Evolutionary conservation across 768 basidiomycete genomes (phyloP).

Genomic region (Galerina sulciceps): DNA sequence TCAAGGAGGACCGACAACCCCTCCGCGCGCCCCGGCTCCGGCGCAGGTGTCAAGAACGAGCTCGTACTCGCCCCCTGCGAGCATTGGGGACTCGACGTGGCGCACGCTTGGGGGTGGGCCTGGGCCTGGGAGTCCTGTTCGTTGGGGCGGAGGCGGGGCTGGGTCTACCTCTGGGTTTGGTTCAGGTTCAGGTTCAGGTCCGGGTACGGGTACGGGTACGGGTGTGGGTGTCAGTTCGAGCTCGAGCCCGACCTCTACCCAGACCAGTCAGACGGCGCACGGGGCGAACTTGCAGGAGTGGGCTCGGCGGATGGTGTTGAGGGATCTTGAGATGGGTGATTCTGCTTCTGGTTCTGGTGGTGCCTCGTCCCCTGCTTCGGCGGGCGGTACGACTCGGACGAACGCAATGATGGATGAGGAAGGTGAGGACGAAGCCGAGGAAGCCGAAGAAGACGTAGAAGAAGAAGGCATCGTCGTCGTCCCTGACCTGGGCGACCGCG

Average conservation of each 20-base stretch:
- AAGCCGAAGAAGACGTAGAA: conserved; percentile 10
- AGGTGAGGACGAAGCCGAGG: conserved; percentile 2
- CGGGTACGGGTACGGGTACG: background rate
- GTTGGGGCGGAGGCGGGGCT: background rate
- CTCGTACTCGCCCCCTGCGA: conserved; percentile 43
- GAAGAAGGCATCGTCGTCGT: conserved; percentile 59
- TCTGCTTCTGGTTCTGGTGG: background rate
- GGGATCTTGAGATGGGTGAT: background rate
- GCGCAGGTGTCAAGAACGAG: conserved; percentile 4
- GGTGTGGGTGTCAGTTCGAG: background rate
- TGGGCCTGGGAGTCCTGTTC: background rate
- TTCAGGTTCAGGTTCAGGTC: background rate
- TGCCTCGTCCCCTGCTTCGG: background rate
- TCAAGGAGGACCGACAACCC: background rate
- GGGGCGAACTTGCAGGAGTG: background rate
- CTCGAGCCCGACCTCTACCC: too few relatives aligned
- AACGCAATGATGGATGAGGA: background rate
- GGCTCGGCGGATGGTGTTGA: background rate
- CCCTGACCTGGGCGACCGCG: conserved; percentile 56
- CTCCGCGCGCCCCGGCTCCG: background rate
- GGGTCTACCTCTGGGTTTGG: background rate
- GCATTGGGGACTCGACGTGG: conserved; percentile 51
- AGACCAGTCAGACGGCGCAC: too few relatives aligned
- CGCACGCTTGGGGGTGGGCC: conserved; percentile 32
- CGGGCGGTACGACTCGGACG: background rate